Evolutionary conservation across 2,329 filamentous ascomycete species (phyloP), one percentile per base, ranked within the genome.

Genomic region (Cadophora luteo-olivacea): DNA sequence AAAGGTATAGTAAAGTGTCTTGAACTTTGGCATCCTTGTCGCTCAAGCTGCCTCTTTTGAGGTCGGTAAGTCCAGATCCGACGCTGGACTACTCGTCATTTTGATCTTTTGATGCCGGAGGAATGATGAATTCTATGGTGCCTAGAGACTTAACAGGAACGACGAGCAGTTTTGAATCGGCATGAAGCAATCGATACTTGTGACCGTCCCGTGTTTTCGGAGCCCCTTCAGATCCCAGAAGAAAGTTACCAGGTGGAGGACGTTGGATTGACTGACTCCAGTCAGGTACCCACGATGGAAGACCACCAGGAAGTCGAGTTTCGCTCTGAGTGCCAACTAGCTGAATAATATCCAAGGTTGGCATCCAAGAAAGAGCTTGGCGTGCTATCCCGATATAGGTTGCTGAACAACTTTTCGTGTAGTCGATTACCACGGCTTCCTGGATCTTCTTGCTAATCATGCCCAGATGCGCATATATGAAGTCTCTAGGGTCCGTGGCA

Each of bases 281-380:
- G 54, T 57, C 54, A n/a, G 54, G 29, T 32, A 57, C 54, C 54
- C 54, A 57, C 8, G 54, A 57, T n/a, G 54, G 54, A 33, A 38
- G 54, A 8, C 29, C 54, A 8, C 36, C 54, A 36, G 22, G 29
- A 9, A 32, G 4, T 12, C 19, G 54, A 19, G 12, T n/a, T 6
- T 33, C 1, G 22, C 25, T 22, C 19, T 29, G 25, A 16, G 54
- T n/a, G 19, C 19, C 54, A 16, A 33, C 29, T 29, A 57, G n/a
- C 14, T 33, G 29, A 5, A 57, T 14, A 8, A 57, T n/a, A 36
- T 57, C 54, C 16, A 57, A 8, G n/a, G 14, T 5, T 3, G 54
- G 32, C 32, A 55, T 55, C 54, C 29, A 57, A 19, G 12, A 5
- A 7, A 57, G 25, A 33, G 16, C 29, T 36, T 57, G 19, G 32